Conservation (phyloP, 1,284 basidiomycete species). For the Xerocomus amazonicus region DNA sequence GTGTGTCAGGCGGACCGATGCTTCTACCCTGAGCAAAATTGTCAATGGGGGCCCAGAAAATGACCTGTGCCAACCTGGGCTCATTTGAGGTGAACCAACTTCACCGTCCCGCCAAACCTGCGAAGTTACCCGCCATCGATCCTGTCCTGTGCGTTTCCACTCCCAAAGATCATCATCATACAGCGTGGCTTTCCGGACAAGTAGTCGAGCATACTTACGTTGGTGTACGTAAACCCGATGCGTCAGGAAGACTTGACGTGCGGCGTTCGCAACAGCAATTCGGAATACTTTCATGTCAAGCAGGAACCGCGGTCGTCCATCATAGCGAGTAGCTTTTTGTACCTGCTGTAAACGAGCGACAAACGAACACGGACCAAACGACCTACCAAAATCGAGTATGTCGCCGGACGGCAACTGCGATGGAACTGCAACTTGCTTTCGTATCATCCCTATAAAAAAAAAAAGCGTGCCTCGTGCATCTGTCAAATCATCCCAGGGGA, state of each 20-base stretch:
- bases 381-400: no score
- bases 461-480: no score
- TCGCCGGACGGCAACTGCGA: no score
- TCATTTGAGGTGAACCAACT: background rate
- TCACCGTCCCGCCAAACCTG: background rate
- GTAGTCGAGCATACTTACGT: background rate
- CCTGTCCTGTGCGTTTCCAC: no score
- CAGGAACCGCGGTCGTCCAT: no score
- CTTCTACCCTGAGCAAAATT: background rate
- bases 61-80: background rate
- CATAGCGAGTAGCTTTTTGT: background rate
- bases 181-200: background rate
- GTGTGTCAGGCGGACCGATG: background rate
- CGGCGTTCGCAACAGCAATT: background rate
- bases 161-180: no score
- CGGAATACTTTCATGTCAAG: background rate
- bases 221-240: constrained; percentile 9
- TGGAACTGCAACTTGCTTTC: no score
- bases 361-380: no score
- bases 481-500: no score
- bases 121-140: no score
- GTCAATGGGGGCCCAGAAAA: background rate
- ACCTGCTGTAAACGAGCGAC: no score
- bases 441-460: no score
- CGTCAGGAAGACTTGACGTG: background rate